A percentile compares a stretch with the other conserved stretches of the same genome.
These are phyloP conservation scores for Globisporangium splendens DNA, from an alignment of 352 stramenopile species.

Conservation along the genomic window DNA sequence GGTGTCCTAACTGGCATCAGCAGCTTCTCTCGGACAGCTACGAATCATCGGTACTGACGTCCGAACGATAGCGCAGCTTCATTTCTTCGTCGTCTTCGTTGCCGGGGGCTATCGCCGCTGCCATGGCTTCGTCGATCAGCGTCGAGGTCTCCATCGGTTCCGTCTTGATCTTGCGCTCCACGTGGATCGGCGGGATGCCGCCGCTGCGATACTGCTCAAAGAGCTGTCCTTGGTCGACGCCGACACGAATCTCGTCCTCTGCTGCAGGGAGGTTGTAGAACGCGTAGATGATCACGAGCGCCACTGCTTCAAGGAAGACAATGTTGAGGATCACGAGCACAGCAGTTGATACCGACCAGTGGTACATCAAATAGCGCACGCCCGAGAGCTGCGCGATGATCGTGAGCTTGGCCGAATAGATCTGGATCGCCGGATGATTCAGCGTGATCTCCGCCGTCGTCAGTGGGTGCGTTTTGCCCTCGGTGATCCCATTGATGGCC, in stretches of 20 bases:
- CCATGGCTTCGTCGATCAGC: slow-evolving; percentile 19
- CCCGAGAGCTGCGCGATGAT: slow-evolving; percentile 80
- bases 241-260: slow-evolving; percentile 8
- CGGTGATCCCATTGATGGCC: slow-evolving; percentile 66
- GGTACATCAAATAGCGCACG: slow-evolving; percentile 84
- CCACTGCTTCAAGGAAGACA: slow-evolving; percentile 63
- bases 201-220: slow-evolving; percentile 21
- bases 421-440: slow-evolving; percentile 67
- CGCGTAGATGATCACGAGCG: slow-evolving; percentile 61
- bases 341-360: slow-evolving; percentile 74
- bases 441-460: slow-evolving; percentile 46
- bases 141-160: slow-evolving; percentile 25
- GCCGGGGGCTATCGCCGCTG: slow-evolving; percentile 3
- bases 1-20: too few species aligned
- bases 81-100: slow-evolving; percentile 29
- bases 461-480: slow-evolving; percentile 50
- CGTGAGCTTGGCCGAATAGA: slow-evolving; percentile 71
- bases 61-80: slow-evolving; percentile 18
- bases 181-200: slow-evolving; percentile 30
- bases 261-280: slow-evolving; percentile 54
- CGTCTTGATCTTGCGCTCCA: slow-evolving; percentile 33
- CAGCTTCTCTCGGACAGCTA: too few species aligned
- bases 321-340: slow-evolving; percentile 77
- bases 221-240: slow-evolving; percentile 20
- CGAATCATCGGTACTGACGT: too few species aligned